Conservation (phyloP, 371 early-diverging fungal genomes). For the Mucor irregularis region DNA sequence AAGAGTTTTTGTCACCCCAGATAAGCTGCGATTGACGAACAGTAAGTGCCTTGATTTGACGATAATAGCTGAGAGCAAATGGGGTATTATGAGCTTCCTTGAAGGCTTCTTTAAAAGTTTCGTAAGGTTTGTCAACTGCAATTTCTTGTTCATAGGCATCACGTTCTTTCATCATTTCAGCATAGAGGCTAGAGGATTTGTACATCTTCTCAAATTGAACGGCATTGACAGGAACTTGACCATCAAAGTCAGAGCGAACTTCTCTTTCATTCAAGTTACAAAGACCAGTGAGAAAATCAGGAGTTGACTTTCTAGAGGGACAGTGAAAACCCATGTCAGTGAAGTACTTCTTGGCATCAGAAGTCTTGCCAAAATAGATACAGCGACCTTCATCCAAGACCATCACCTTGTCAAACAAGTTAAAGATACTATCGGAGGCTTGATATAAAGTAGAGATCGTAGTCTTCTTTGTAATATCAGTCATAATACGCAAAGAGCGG, state of each 20-base stretch:
- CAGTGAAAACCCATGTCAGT: constrained; percentile 65
- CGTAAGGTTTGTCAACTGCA: constrained; percentile 31
- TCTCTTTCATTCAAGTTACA: constrained; percentile 64
- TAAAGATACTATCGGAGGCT: constrained; percentile 72
- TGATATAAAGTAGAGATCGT: constrained; percentile 68
- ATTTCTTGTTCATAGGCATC: constrained; percentile 40
- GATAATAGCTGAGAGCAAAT: constrained; percentile 56
- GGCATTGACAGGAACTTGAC: constrained; percentile 47
- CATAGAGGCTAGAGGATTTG: constrained; percentile 34
- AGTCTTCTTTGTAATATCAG: constrained; percentile 62
- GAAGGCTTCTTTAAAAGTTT: constrained; percentile 52
- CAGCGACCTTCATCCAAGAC: constrained; percentile 72
- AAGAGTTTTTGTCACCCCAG: constrained; percentile 45
- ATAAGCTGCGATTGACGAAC: constrained; percentile 57
- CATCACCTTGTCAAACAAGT: constrained; percentile 74
- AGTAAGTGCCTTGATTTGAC: constrained; percentile 59
- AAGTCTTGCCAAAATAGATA: constrained; percentile 74
- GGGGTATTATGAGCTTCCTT: constrained; percentile 53
- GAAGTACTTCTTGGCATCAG: constrained; percentile 66
- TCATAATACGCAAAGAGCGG: constrained; percentile 66
- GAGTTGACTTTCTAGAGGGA: constrained; percentile 71
- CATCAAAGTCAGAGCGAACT: constrained; percentile 51
- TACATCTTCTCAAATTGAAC: constrained; percentile 50
- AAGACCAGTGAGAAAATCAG: constrained; percentile 75
- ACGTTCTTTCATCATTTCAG: constrained; percentile 31